These are phyloP conservation scores for Lachancea sp. DNA, from an alignment of 805 yeast genomes.

Conservation along the genomic window DNA sequence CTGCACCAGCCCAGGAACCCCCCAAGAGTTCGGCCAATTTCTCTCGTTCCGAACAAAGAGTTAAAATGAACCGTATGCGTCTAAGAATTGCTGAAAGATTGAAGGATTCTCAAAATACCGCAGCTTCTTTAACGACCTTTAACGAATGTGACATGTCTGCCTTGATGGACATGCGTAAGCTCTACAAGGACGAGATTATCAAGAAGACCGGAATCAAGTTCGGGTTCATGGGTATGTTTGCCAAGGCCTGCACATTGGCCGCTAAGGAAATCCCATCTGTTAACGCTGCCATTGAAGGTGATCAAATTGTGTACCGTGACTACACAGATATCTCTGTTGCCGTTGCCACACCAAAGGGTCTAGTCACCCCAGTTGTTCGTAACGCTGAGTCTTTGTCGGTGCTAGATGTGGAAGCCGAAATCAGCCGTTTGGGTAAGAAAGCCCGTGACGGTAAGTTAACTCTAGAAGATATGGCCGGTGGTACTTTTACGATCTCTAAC, in stretches of 20 bases:
- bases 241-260: slow-evolving; percentile 89
- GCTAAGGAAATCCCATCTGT: slow-evolving; percentile 92
- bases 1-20: slow-evolving; percentile 20
- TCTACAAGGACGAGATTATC: slow-evolving; percentile 93
- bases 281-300: slow-evolving; percentile 91
- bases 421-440: slow-evolving; percentile 71
- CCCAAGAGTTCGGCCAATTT: slow-evolving; percentile 39
- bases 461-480: slow-evolving; percentile 98
- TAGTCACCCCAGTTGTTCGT: slow-evolving; percentile 96
- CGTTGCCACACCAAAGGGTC: slow-evolving; percentile 98
- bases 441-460: slow-evolving; percentile 97
- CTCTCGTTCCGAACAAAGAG: slow-evolving; percentile 82
- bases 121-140: slow-evolving; percentile 96
- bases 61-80: slow-evolving; percentile 99
- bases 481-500: slow-evolving; percentile 97
- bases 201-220: slow-evolving; percentile 90
- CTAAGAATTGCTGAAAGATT: slow-evolving; percentile 97
- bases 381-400: slow-evolving; percentile 89
- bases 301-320: slow-evolving; percentile 92
- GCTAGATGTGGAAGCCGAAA: slow-evolving; percentile 85
- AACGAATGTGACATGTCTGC: slow-evolving; percentile 96
- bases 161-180: slow-evolving; percentile 87
- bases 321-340: slow-evolving; percentile 94
- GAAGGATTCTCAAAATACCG: slow-evolving; percentile 98
- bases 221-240: slow-evolving; percentile 98